Evolutionary conservation across 257 asterid species (phyloP).

Genomic region (Gentiana straminea): DNA sequence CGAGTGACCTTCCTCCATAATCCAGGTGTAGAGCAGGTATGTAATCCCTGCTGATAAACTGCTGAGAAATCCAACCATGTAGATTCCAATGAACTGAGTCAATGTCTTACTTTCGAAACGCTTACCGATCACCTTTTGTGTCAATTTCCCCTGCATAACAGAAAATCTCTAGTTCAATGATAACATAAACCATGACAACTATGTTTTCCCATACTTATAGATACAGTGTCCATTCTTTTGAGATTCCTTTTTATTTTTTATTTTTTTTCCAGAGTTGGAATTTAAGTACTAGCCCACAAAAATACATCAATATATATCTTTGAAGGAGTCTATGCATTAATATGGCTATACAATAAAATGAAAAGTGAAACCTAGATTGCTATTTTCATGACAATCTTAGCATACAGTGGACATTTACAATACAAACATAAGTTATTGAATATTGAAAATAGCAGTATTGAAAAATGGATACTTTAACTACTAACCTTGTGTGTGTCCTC

Average conservation of each 20-base stretch:
- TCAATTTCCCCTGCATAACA: constrained; percentile 18
- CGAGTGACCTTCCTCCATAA: constrained; percentile 22
- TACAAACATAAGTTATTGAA: constrained; percentile 44
- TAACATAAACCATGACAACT: too few relatives aligned
- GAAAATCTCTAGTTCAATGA: neutral
- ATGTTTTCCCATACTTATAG: too few relatives aligned
- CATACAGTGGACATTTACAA: constrained; percentile 34
- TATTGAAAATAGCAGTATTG: constrained; percentile 15
- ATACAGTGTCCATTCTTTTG: too few relatives aligned
- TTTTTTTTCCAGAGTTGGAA: neutral
- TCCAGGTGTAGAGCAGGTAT: constrained; percentile 32
- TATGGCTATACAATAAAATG: neutral
- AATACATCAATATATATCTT: neutral
- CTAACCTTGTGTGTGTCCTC: constrained; percentile 26
- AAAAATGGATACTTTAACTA: neutral
- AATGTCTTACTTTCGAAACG: constrained; percentile 11
- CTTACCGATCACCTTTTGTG: constrained; percentile 6
- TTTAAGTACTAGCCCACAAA: neutral
- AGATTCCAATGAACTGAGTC: constrained; percentile 37
- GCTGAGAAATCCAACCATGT: constrained; percentile 42
- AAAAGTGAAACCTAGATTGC: neutral
- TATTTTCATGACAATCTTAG: neutral
- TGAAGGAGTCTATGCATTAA: neutral
- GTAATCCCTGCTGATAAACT: constrained; percentile 29
- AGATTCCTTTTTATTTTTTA: too few relatives aligned